These are phyloP conservation scores for Pseudogymnoascus sp. DNA, from an alignment of 2,329 filamentous ascomycete genomes.

Conservation along the genomic window DNA sequence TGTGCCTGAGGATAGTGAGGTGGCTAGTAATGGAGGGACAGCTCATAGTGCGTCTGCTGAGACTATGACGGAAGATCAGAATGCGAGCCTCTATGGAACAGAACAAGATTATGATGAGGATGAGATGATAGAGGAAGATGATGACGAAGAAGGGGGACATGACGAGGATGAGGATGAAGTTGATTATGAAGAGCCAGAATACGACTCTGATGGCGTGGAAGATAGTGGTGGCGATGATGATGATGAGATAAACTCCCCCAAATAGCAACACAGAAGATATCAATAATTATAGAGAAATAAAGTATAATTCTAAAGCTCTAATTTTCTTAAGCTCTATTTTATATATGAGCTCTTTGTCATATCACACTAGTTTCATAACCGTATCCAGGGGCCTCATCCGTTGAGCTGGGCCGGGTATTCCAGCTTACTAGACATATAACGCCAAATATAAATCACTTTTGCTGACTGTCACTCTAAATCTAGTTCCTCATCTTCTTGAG, in stretches of 20 bases:
- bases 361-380: background rate
- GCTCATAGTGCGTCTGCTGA: slow-evolving; percentile 27
- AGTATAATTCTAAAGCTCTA: background rate
- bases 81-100: slow-evolving; percentile 17
- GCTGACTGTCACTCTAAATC: background rate
- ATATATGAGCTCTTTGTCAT: background rate
- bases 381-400: background rate
- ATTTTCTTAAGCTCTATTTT: background rate
- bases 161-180: slow-evolving; percentile 20
- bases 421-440: slow-evolving; percentile 6
- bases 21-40: slow-evolving; percentile 11
- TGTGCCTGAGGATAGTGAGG: slow-evolving; percentile 7
- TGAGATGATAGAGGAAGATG: slow-evolving; percentile 22
- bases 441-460: slow-evolving; percentile 2
- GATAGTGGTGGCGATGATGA: background rate
- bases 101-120: slow-evolving; percentile 14
- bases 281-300: background rate
- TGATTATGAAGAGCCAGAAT: slow-evolving; percentile 18
- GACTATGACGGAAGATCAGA: slow-evolving; percentile 23
- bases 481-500: slow-evolving; percentile 8
- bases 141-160: slow-evolving; percentile 21
- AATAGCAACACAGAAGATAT: background rate
- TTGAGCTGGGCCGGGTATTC: slow-evolving; percentile 1
- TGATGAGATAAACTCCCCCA: background rate
- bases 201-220: slow-evolving; percentile 11